Percentiles rank a stretch among this genome's conserved stretches.
These are phyloP conservation scores for Entophlyctis luteolus DNA, from an alignment of 192 early-diverging fungal species.

Conservation along the genomic window DNA sequence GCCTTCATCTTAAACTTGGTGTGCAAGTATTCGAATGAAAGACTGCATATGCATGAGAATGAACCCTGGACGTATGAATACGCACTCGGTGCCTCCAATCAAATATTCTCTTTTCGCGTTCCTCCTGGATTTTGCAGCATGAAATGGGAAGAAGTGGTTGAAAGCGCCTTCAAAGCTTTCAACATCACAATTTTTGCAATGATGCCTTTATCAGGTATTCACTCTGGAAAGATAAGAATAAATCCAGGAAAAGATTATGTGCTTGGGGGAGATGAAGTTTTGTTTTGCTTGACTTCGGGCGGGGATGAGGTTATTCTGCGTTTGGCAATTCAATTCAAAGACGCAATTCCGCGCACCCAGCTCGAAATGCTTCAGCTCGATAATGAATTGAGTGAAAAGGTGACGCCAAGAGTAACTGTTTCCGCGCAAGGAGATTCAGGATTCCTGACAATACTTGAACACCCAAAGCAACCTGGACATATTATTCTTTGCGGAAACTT, in stretches of 20 bases:
- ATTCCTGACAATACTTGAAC: neutral
- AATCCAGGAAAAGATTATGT: constrained; percentile 36
- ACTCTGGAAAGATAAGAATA: constrained; percentile 26
- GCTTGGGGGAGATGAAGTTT: constrained; percentile 38
- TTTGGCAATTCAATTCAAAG: constrained; percentile 45
- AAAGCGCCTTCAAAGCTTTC: constrained; percentile 36
- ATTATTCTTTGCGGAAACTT: constrained; percentile 49
- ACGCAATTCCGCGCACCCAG: constrained; percentile 29
- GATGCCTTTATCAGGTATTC: constrained; percentile 27
- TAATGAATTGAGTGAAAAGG: constrained; percentile 32
- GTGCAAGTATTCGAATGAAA: constrained; percentile 38
- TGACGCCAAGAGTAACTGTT: neutral
- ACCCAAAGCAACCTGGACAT: constrained; percentile 18
- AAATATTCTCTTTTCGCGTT: constrained; percentile 41
- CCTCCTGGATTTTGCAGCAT: constrained; percentile 43
- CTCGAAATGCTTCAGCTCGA: constrained; percentile 36
- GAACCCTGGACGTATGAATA: constrained; percentile 41
- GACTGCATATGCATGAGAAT: neutral
- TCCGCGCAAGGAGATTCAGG: neutral
- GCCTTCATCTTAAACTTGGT: constrained; percentile 47
- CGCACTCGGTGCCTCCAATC: constrained; percentile 43
- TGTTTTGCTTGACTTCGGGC: constrained; percentile 37
- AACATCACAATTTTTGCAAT: constrained; percentile 45
- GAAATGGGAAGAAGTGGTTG: constrained; percentile 35
- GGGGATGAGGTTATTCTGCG: constrained; percentile 46